Evolutionary conservation across 2,329 filamentous ascomycete species (phyloP).

Genomic region (Alternaria viburni): DNA sequence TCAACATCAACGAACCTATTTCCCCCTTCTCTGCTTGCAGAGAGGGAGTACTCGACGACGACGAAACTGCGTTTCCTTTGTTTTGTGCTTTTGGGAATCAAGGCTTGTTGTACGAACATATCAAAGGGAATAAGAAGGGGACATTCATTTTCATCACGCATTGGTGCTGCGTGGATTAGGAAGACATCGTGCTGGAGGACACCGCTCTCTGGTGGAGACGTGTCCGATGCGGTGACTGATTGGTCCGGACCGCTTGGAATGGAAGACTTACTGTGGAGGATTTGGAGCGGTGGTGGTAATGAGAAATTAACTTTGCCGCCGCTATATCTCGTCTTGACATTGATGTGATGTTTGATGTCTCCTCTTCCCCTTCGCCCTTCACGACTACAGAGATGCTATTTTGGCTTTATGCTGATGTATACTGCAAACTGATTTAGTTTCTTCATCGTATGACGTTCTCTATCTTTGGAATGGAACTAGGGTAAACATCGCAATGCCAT

Average conservation of each 20-base stretch:
- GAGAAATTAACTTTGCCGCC: conserved; percentile 33
- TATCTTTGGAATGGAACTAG: background rate
- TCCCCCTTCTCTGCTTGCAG: conserved; percentile 24
- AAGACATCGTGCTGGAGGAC: conserved; percentile 32
- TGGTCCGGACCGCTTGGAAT: conserved; percentile 37
- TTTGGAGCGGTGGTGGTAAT: conserved; percentile 39
- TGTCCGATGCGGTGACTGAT: conserved; percentile 29
- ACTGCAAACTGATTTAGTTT: background rate
- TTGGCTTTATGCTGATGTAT: background rate
- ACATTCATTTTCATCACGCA: conserved; percentile 26
- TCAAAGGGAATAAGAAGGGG: conserved; percentile 13
- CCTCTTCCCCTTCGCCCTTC: background rate
- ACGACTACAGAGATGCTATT: background rate
- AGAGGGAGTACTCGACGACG: conserved; percentile 41
- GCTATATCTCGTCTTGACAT: conserved; percentile 24
- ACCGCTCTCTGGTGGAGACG: conserved; percentile 25
- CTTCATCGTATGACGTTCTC: background rate
- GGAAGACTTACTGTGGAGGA: conserved; percentile 29
- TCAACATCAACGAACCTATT: conserved; percentile 17
- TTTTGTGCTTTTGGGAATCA: conserved; percentile 18
- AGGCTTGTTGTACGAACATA: conserved; percentile 17
- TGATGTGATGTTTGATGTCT: background rate
- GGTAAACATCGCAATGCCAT: background rate
- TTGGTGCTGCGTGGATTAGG: conserved; percentile 28
- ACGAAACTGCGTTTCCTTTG: conserved; percentile 46